Percentiles rank a stretch among this genome's conserved stretches.
These are phyloP conservation scores for Copromyces sp. DNA, from an alignment of 495 filamentous ascomycete species.

Conservation along the genomic window DNA sequence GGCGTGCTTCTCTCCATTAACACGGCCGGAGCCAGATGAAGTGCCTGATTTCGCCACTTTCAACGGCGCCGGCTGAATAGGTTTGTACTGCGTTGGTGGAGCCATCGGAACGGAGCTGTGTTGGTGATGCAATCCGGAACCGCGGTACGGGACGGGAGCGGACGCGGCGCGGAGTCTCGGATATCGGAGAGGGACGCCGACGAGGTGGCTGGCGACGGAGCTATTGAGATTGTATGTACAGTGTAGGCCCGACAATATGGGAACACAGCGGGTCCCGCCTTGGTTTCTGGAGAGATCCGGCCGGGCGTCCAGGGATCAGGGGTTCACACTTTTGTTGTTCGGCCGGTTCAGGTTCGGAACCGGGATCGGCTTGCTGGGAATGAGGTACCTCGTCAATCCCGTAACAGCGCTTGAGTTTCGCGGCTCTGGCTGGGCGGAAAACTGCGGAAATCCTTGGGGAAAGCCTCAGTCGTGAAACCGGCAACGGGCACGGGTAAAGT, in stretches of 20 bases:
- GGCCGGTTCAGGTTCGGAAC: neutral
- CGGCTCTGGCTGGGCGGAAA: neutral
- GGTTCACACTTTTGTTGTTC: neutral
- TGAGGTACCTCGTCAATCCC: neutral
- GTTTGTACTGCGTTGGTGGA: conserved; percentile 5
- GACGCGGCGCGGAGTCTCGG: neutral
- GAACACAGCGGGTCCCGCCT: neutral
- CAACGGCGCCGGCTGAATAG: conserved; percentile 12
- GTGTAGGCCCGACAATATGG: neutral
- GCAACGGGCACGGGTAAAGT: neutral
- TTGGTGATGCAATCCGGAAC: neutral
- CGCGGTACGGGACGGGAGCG: neutral
- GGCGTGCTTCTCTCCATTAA: conserved; percentile 4
- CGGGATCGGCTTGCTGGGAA: neutral
- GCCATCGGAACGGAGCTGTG: neutral
- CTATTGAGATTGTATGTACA: neutral
- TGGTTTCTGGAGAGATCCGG: neutral
- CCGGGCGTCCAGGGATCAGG: neutral
- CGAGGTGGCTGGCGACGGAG: neutral
- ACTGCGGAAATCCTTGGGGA: neutral
- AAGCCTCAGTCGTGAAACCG: neutral
- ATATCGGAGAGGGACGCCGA: neutral
- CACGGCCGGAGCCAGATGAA: neutral
- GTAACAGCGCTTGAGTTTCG: neutral
- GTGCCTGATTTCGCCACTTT: conserved; percentile 1